Conservation (phyloP, 2,329 filamentous ascomycete genomes). For the Colletotrichum kahawae region DNA sequence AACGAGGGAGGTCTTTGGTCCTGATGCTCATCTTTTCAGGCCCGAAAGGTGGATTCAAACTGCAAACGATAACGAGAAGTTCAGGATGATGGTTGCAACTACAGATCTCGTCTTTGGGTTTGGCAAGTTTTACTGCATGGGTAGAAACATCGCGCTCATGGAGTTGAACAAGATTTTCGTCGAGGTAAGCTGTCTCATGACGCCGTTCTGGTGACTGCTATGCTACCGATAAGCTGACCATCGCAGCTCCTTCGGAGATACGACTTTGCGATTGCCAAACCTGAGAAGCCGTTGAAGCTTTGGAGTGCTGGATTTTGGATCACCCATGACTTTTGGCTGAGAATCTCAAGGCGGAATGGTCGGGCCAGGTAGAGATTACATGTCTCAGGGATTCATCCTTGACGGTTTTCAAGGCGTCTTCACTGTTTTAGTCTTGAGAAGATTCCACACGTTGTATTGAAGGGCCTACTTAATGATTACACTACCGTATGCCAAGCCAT, state of each 20-base stretch:
- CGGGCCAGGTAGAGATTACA: neutral
- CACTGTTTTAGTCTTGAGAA: neutral
- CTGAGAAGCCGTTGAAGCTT: slow-evolving; percentile 22
- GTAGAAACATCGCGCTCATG: slow-evolving; percentile 47
- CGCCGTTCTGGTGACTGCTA: neutral
- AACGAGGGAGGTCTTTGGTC: slow-evolving; percentile 47
- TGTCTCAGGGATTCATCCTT: neutral
- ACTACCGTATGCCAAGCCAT: neutral
- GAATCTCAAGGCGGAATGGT: slow-evolving; percentile 8
- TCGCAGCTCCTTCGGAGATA: slow-evolving; percentile 25
- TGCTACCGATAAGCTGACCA: neutral
- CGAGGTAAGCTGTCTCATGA: slow-evolving; percentile 40
- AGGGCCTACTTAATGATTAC: neutral
- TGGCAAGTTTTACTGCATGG: slow-evolving; percentile 48
- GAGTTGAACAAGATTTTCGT: slow-evolving; percentile 49
- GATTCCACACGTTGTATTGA: neutral
- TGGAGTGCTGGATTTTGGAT: slow-evolving; percentile 26
- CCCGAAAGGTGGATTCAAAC: slow-evolving; percentile 53
- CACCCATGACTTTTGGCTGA: slow-evolving; percentile 27
- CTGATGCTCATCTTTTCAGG: slow-evolving; percentile 47
- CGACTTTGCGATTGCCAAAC: slow-evolving; percentile 24
- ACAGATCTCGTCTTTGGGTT: slow-evolving; percentile 48
- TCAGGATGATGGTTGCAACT: slow-evolving; percentile 38
- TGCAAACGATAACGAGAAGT: slow-evolving; percentile 33
- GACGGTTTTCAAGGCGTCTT: neutral